Base-by-base conservation (phyloP, 1,284 basidiomycete genomes). In the Albatrellus sp. region DNA sequence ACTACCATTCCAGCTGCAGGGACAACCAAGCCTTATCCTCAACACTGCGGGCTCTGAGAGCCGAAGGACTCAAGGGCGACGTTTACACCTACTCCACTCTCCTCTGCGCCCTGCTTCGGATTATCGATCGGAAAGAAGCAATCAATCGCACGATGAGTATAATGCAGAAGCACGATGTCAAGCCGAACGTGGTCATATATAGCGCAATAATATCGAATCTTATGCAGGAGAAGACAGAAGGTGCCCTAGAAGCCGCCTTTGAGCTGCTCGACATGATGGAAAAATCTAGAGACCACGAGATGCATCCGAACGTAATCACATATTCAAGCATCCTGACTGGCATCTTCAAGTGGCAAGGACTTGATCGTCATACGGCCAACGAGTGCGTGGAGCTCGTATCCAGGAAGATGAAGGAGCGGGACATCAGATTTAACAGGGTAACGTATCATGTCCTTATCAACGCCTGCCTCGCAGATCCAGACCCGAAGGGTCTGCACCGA, bases 51-150 rank as follows among this genome's bases (percentile, higher is more conserved):
- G 62, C 63, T 37, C 75, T 90, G 62, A 63, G 68, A 16, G 60
- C 65, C 3, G 65, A 62, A 2, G 69, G 68, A 0, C 55, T 90
- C 30, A 53, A 60, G 9, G 85, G 85, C 7, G 87, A 92, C 55
- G 75, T 81, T 4, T 77, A 81, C 60, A 90, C 82, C 0, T 92
- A 80, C 59, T 86, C 88, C 2, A 86, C 79, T 3, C 70, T 92
- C 24, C 75, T 91, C 10, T 75, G 80, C 19, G 81, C 83, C 1
- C 58, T 91, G 11, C 43, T 53, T 46, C 70, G 85, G 30, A 77
- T 75, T 50, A 72, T 74, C 6, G 73, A 76, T n/a, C 70, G 77
- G 42, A 60, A 72, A 28, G 79, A 90, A 52, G 79, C 85, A 2
- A 70, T 75, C 2, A 66, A 72, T 31, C 64, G 73, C 33, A 70